Conservation (phyloP, 352 stramenopile genomes). For the Globisporangium spiculum region DNA sequence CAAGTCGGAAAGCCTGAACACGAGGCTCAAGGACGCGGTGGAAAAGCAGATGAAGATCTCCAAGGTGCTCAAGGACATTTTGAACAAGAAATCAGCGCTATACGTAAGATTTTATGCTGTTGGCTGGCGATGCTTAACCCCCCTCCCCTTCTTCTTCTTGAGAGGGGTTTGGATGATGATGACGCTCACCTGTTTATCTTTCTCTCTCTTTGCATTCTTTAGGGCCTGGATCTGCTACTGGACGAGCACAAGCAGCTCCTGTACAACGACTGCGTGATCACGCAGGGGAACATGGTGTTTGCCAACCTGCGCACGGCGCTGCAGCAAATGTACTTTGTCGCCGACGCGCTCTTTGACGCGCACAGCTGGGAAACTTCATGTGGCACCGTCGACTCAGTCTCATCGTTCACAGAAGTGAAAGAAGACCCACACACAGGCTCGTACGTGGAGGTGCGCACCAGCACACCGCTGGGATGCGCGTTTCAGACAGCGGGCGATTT, state of each 20-base stretch:
- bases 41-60: slow-evolving; percentile 38
- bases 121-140: background rate
- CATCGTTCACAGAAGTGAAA: background rate
- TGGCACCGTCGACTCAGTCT: background rate
- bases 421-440: background rate
- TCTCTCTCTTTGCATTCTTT: background rate
- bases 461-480: slow-evolving; percentile 7
- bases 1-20: slow-evolving; percentile 41
- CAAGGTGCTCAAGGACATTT: slow-evolving; percentile 35
- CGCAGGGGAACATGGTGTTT: slow-evolving; percentile 10
- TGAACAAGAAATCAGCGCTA: slow-evolving; percentile 23
- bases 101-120: slow-evolving; percentile 5
- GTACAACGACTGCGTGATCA: slow-evolving; percentile 6
- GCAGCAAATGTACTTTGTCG: slow-evolving; percentile 14
- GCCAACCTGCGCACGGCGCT: slow-evolving; percentile 1
- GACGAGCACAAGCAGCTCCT: slow-evolving; percentile 8
- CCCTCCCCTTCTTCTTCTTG: too few species aligned
- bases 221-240: slow-evolving; percentile 6
- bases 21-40: slow-evolving; percentile 39
- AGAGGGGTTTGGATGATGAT: background rate
- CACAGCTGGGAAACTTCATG: background rate
- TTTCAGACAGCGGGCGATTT: slow-evolving; percentile 12
- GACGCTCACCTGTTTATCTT: background rate
- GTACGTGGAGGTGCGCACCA: slow-evolving; percentile 13
- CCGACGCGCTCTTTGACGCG: slow-evolving; percentile 12